Percentiles rank a stretch among this genome's conserved stretches.
Evolutionary conservation across 257 asterid species (phyloP).

Genomic region (Marsdenia floribunda): DNA sequence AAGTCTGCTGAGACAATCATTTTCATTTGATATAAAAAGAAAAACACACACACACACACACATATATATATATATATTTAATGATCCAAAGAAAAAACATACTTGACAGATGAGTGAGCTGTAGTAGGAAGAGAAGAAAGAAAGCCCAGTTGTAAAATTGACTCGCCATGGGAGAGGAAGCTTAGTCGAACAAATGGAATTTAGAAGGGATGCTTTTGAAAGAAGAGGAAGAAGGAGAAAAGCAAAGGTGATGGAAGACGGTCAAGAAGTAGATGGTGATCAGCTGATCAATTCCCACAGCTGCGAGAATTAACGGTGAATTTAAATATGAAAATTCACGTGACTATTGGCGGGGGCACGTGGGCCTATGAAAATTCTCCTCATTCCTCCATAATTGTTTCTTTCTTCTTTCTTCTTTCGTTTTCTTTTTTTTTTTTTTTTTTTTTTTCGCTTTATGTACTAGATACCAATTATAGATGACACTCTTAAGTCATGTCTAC

Average conservation of each 20-base stretch:
- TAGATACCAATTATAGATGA: too few relatives aligned
- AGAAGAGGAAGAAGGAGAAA: conserved; percentile 6
- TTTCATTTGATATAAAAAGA: not conserved
- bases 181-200: not conserved
- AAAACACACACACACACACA: too few relatives aligned
- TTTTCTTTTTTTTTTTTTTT: too few relatives aligned
- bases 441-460: too few relatives aligned
- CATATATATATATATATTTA: not conserved
- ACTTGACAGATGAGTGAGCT: conserved; percentile 32
- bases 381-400: too few relatives aligned
- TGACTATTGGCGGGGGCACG: not conserved
- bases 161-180: conserved; percentile 28
- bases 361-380: not conserved
- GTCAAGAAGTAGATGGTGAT: not conserved
- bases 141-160: conserved; percentile 15
- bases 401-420: too few relatives aligned
- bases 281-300: conserved; percentile 11
- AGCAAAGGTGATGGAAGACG: conserved; percentile 1
- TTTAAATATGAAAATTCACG: not conserved
- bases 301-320: not conserved
- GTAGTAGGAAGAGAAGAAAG: conserved; percentile 26
- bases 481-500: too few relatives aligned
- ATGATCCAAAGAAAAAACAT: conserved; percentile 7
- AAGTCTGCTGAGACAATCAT: not conserved
- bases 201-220: not conserved